A percentile compares a stretch with the other conserved stretches of the same genome.
Conservation (phyloP, 2,329 filamentous ascomycete species). For the Botrytis hyacinthi region DNA sequence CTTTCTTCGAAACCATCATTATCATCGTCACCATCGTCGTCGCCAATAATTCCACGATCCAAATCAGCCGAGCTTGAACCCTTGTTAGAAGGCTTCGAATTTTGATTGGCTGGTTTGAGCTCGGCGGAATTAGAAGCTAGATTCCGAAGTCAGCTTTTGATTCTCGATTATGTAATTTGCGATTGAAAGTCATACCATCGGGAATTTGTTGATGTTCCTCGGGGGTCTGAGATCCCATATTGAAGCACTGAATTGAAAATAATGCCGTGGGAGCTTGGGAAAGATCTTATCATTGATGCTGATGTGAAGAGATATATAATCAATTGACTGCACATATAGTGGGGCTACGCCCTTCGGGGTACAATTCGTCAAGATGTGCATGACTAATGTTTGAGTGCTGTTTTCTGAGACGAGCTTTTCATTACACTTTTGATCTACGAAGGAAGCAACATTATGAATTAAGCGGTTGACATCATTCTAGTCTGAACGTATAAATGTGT, state of each 20-base stretch:
- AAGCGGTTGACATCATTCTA: neutral
- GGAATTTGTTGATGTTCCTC: conserved; percentile 20
- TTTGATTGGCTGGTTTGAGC: conserved; percentile 25
- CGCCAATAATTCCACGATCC: conserved; percentile 30
- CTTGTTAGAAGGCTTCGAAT: conserved; percentile 18
- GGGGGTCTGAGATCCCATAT: conserved; percentile 13
- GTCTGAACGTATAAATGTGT: neutral
- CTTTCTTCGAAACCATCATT: conserved; percentile 26
- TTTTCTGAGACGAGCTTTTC: neutral
- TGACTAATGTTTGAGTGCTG: neutral
- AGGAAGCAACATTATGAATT: too few species aligned
- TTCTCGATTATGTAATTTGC: neutral
- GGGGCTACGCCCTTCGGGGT: neutral
- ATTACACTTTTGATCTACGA: neutral
- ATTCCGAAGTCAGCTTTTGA: conserved; percentile 13
- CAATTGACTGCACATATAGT: neutral
- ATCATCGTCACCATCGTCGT: conserved; percentile 29
- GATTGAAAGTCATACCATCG: conserved; percentile 25
- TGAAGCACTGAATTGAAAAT: neutral
- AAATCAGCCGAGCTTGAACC: conserved; percentile 30
- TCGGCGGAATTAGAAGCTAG: conserved; percentile 27
- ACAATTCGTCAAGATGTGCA: neutral
- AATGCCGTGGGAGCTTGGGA: too few species aligned
- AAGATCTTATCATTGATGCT: neutral
- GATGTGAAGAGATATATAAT: neutral